Evolutionary conservation across 768 basidiomycete genomes (phyloP), one percentile per base, ranked within the genome.

Genomic region (Tremella yokohamensis): DNA sequence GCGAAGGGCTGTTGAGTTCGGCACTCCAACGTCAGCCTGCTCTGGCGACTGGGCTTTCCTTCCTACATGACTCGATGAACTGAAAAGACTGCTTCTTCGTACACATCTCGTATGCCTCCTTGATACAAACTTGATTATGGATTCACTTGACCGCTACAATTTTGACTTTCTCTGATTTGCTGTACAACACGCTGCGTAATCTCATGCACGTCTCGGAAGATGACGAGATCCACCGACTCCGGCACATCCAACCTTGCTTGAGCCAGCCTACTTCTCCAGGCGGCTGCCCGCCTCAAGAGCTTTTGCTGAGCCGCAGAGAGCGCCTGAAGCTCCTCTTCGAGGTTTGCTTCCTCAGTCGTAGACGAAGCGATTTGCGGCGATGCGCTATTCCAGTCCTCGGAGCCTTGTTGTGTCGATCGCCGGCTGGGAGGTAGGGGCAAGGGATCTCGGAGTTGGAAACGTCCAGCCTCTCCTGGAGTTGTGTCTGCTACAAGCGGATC

Each of bases 241-340:
- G 61, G 61, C 2, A 62, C 42, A 12, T 39, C 45, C 1, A 15
- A 34, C 38, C 24, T 8, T 6, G 61, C 61, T 39, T 26, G 47
- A 8, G 29, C 42, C 25, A 57, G 20, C 38, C 61, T 52, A 2
- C 24, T 38, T 34, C 52, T 50, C 61, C 61, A 62, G 16, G 40
- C 11, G 11, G 61, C 61, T 3, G 61, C 61, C 3, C 61, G 39
- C 26, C 58, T 49, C 26, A 62, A 34, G 15, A 62, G 49, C 56
- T 62, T 62, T 44, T 62, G 49, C 29, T 62, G 50, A 16, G 50
- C 61, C 1, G 49, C 49, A 4, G 56, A 52, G 1, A 62, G 47
- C 11, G 19, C 61, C n/a, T 52, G 26, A 2, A 58, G 7, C 13
- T 56, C 47, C 24, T 56, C 42, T 24, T 20, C 25, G 8, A 49